Evolutionary conservation across 2,329 filamentous ascomycete genomes (phyloP), one percentile per base, ranked within the genome.

Genomic region (Rutstroemia sp.): DNA sequence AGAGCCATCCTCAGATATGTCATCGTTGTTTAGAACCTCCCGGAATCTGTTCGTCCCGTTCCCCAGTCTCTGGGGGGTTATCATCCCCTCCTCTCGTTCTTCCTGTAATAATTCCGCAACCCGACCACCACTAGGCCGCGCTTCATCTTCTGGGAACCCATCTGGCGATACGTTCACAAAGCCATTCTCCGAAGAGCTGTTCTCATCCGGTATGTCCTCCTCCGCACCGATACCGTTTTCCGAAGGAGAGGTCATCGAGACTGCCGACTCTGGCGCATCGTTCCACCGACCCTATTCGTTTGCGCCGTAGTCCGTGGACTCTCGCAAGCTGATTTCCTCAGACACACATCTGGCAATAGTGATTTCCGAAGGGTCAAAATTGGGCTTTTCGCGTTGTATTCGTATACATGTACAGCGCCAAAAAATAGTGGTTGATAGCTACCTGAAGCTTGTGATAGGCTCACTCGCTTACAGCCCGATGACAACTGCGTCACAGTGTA

Each of bases 191-290:
- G 71, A 75, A 57, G 66, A 71, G 65, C 55, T 71, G 67, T 79
- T 76, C 69, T 82, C 77, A 70, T 75, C 75, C 74, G 75, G 17
- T 64, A 56, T 71, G 68, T 79, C 76, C 69, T 83, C 77, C 70
- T 75, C 75, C 74, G 75, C 80, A 75, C 80, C 80, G 72, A 78
- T 78, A 71, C 82, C 76, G 72, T 74, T 80, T 76, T 79, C 80
- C 76, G 77, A 78, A 77, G 77, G 81, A 76, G 80, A 83, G 82
- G 82, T 87, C 85, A 88, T 88, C 76, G 76, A 79, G 77, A 72
- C 73, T 61, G 57, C 67, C 56, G 38, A 37, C 54, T 53, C 54
- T 57, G 55, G 55, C 44, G 68, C 71, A 66, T 66, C 59, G 62
- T 63, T 64, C 66, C 61, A 61, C 60, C 30, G 25, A 48, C 56